phyloP scores from a whole-genome alignment of 176 grass and related monocot genomes.

The Oryza meridionalis region DNA sequence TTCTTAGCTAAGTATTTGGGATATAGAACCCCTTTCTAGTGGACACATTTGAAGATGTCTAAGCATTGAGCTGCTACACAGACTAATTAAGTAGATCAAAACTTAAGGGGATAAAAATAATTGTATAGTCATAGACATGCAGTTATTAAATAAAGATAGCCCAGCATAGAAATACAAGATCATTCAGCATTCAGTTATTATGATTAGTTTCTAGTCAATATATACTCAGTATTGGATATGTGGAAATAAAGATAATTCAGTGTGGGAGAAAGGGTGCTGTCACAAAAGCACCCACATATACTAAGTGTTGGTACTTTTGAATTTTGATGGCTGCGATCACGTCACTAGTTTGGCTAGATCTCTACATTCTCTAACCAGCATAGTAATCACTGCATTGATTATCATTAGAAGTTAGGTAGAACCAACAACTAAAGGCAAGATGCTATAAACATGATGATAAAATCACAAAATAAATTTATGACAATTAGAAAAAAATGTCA shows the following conservation, averaged over 20 bases:
- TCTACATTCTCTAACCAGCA: constrained; percentile 8
- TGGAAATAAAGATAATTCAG: constrained; percentile 7
- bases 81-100: constrained; percentile 11
- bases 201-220: not conserved
- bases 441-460: constrained; percentile 8
- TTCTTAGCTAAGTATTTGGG: not conserved
- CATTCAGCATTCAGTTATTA: not conserved
- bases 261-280: not conserved
- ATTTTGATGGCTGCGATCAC: not conserved
- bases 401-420: not conserved
- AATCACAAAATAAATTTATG: constrained; percentile 30
- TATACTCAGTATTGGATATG: not conserved
- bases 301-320: not conserved
- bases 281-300: not conserved
- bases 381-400: constrained; percentile 13
- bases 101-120: constrained; percentile 15
- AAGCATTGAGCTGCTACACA: constrained; percentile 20
- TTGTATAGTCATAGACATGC: not conserved
- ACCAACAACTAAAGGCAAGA: not conserved
- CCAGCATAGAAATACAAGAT: not conserved
- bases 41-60: constrained; percentile 19
- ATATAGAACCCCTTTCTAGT: not conserved
- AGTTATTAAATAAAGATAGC: not conserved
- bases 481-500: constrained; percentile 37
- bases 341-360: not conserved